Evolutionary conservation across 345 rosid genomes (phyloP), one percentile per base, ranked within the genome.

Genomic region (Geranium rotundifolium): DNA sequence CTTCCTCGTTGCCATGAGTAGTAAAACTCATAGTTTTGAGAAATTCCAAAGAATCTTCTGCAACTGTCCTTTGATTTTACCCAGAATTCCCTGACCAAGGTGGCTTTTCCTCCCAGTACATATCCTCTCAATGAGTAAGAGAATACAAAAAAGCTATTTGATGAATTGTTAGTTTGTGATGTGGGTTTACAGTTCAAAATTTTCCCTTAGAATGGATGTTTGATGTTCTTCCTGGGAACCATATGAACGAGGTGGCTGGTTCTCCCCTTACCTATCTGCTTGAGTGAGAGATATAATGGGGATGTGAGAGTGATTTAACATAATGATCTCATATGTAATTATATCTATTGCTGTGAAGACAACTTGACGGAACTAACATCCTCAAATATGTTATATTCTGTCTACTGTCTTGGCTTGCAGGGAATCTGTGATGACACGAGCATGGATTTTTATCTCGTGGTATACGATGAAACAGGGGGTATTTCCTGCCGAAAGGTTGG

Each of bases 401-500:
- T 74, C 67, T 39, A 20, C 54, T 19, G 39, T 67, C 10, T 41
- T 6, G 14, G 9, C 1, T 41, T 74, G 75, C 89, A 85, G 99
- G 99, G 97, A 37, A 71, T 82, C 16, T 74, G 85, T 68, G 83
- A 77, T 63, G 88, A 72, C 55, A 73, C 70, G 78, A 85, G 80
- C 66, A 59, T 88, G 81, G 90, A 81, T 63, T 86, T 90, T 64
- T 93, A 81, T 77, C 75, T 83, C 7, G 83, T 92, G n/a, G 75
- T 76, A 41, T 87, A 87, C 64, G 96, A 89, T 81, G 95, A 80
- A 29, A 69, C 66, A 61, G 91, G 86, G 29, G 84, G 93, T 64
- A 76, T 89, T 75, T 62, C 86, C 66, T 89, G 98, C 71, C 80
- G 84, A 57, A 87, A 77, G 71, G 78, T 89, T 62, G 87, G 81